These are phyloP conservation scores for Alternaria incomplexa DNA, from an alignment of 2,329 filamentous ascomycete genomes.

Conservation along the genomic window DNA sequence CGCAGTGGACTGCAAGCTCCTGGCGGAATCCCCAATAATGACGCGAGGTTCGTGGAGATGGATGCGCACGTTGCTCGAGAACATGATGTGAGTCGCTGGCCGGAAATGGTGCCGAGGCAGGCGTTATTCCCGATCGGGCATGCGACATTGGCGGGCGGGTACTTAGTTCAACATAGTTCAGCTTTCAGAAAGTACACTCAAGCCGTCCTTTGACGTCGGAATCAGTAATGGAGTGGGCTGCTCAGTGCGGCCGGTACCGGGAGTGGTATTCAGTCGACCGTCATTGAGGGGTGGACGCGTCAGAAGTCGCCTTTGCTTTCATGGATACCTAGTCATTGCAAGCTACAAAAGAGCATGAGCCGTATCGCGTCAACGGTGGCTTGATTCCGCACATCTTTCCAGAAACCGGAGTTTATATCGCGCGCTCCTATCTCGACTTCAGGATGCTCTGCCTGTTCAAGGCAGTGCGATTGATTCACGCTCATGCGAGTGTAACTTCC, in stretches of 20 bases:
- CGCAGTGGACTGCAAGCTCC: not conserved
- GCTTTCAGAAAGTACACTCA: not conserved
- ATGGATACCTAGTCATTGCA: not conserved
- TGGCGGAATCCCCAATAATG: slow-evolving; percentile 5
- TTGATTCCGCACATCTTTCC: not conserved
- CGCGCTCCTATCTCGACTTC: not conserved
- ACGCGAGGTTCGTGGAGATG: not conserved
- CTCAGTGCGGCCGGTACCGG: not conserved
- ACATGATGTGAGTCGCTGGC: slow-evolving; percentile 22
- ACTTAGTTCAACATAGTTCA: not conserved
- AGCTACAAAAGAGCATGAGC: not conserved
- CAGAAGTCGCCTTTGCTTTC: not conserved
- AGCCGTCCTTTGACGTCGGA: not conserved
- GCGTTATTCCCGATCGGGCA: slow-evolving; percentile 13
- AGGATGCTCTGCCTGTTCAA: not conserved
- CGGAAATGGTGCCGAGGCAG: slow-evolving; percentile 2
- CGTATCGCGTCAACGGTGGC: not conserved
- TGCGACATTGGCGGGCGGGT: not conserved
- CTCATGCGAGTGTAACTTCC: not conserved
- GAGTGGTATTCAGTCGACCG: not conserved
- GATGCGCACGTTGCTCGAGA: slow-evolving; percentile 21
- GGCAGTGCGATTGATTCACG: not conserved
- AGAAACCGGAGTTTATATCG: not conserved
- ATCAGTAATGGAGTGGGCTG: not conserved
- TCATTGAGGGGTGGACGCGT: not conserved